Conservation (phyloP, 1,139 yeast species). For the Saccharomyces hybrid region DNA sequence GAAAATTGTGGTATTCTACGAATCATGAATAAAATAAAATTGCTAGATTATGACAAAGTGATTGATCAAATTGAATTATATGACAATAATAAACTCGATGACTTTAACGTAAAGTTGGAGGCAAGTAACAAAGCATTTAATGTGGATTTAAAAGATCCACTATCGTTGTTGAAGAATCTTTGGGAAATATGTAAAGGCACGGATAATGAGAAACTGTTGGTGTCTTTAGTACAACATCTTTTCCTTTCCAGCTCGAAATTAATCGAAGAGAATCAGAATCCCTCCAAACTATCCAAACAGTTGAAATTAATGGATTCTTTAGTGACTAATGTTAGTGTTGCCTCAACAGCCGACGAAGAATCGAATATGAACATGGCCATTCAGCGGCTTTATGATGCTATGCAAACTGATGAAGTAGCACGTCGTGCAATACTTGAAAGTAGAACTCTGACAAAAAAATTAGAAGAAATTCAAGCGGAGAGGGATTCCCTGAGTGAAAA, state of each 20-base stretch:
- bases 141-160: conserved; percentile 66
- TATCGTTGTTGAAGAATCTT: conserved; percentile 57
- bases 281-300: conserved; percentile 50
- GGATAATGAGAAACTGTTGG: conserved; percentile 61
- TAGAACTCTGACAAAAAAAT: conserved; percentile 54
- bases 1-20: conserved; percentile 67
- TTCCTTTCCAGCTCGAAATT: conserved; percentile 40
- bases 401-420: conserved; percentile 88
- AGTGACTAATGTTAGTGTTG: conserved; percentile 70
- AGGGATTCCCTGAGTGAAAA: conserved; percentile 70
- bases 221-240: conserved; percentile 78
- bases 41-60: conserved; percentile 55
- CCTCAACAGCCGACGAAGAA: conserved; percentile 52
- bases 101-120: conserved; percentile 56
- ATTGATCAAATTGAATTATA: conserved; percentile 60
- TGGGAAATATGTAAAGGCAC: conserved; percentile 68
- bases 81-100: conserved; percentile 59
- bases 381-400: conserved; percentile 65
- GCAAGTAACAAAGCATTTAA: conserved; percentile 54
- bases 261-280: conserved; percentile 48
- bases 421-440: conserved; percentile 69
- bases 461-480: conserved; percentile 80
- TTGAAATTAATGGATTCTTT: conserved; percentile 76
- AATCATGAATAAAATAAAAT: conserved; percentile 53
- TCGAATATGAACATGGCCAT: conserved; percentile 79